Evolutionary conservation across 139 green algal species (phyloP), one percentile per base, ranked within the genome.

Genomic region (Mesotaenium endlicherianum): DNA sequence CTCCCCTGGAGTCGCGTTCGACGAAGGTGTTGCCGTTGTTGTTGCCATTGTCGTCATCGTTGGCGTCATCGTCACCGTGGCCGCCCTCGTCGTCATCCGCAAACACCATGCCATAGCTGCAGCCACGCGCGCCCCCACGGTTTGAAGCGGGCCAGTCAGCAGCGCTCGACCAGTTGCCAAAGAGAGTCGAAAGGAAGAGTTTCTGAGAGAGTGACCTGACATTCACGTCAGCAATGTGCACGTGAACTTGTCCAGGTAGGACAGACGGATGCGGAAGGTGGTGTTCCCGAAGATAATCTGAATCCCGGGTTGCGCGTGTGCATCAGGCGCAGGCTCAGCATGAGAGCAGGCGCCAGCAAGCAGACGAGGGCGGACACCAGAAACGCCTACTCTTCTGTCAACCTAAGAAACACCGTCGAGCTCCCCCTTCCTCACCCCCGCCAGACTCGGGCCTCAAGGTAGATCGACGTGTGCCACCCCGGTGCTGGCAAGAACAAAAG

Each of bases 81-180:
- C 43, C 60, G 20, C 6, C 11, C 11, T 72, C 70, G 30, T 45
- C 14, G 14, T 53, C 38, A 5, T 78, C 70, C 38, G 39, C 70
- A 78, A 78, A 78, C 31, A 78, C 70, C 14, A 78, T 6, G 38
- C 70, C 70, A 78, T 78, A 78, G 40, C 70, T 78, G 31, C 70
- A 78, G 16, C 16, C 64, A 75, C 14, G 16, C 64, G 16, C 36
- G 11, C 34, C 14, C 16, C 64, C 16, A 45, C 31, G 11, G 36
- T 38, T 75, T 50, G 17, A 40, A 45, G 17, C 14, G 64, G 16
- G 14, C 64, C 64, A 38, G 50, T 64, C 64, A 75, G 14, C 31
- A 75, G 34, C 64, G 14, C 14, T 38, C 17, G 36, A 42, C 64
- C n/a, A n/a, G n/a, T n/a, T n/a, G n/a, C n/a, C n/a, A n/a, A n/a